A percentile compares a stretch with the other conserved stretches of the same genome.
Conservation (phyloP, 345 rosid species). For the Corymbia maculata region DNA sequence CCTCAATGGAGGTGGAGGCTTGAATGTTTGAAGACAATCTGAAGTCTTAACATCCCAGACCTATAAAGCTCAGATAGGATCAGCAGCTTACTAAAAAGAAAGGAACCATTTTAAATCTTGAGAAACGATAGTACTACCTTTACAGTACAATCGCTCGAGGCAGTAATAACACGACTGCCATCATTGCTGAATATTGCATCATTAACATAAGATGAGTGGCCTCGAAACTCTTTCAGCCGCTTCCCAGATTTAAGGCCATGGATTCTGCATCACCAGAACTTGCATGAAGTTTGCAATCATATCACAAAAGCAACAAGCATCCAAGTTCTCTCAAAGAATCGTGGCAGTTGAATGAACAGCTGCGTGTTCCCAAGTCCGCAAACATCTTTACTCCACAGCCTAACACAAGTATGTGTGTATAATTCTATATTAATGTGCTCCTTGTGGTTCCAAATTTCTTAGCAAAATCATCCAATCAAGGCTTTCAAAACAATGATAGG, state of each 20-base stretch:
- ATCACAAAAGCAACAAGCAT: not conserved
- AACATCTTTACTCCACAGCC: not conserved
- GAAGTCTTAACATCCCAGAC: conserved; percentile 96
- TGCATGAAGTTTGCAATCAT: not conserved
- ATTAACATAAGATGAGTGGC: conserved; percentile 85
- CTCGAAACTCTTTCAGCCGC: conserved; percentile 89
- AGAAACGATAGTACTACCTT: conserved; percentile 28
- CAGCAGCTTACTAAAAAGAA: not conserved
- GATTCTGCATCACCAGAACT: conserved; percentile 36
- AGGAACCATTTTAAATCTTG: not conserved
- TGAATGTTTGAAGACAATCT: conserved; percentile 89
- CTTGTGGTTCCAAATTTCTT: not conserved
- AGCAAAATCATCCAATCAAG: not conserved
- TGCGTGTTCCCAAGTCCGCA: not conserved
- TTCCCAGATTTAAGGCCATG: conserved; percentile 98
- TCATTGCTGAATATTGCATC: conserved; percentile 89
- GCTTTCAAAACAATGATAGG: not conserved
- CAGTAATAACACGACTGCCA: conserved; percentile 83
- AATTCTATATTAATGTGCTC: not conserved
- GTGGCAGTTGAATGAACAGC: not conserved
- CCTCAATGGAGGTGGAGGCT: conserved; percentile 94
- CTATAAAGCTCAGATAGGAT: conserved; percentile 15
- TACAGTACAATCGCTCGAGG: conserved; percentile 88
- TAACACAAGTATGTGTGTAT: not conserved
- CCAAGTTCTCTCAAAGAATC: not conserved